Percentiles rank a stretch among this genome's conserved stretches.
Evolutionary conservation across 129 eudicot genomes (phyloP).

Genomic region (Oenanthe sinensis): DNA sequence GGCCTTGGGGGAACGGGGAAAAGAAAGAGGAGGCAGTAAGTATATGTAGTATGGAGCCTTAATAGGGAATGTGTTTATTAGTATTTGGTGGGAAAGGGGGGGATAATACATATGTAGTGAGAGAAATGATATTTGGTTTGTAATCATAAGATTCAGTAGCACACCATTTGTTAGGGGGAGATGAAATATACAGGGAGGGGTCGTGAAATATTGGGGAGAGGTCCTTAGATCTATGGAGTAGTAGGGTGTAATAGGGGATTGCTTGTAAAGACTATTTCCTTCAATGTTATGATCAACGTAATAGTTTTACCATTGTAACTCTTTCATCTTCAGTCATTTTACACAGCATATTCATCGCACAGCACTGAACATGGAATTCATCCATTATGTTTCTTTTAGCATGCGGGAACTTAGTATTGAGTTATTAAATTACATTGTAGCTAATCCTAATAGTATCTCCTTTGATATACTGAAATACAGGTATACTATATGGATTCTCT

Average conservation of each 20-base stretch:
- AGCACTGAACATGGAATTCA: not conserved
- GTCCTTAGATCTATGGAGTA: not conserved
- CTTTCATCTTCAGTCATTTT: not conserved
- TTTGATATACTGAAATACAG: slow-evolving; percentile 30
- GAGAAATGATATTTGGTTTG: not conserved
- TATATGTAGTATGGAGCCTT: not conserved
- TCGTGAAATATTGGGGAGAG: not conserved
- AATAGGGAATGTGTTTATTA: not conserved
- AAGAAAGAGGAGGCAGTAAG: not conserved
- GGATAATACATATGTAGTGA: not conserved
- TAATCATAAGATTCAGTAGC: not conserved
- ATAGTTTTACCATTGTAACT: not conserved
- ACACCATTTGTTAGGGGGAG: too few relatives aligned
- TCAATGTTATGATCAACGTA: not conserved
- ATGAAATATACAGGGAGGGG: not conserved
- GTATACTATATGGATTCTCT: slow-evolving; percentile 77
- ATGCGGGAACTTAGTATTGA: not conserved
- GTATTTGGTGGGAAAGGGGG: not conserved
- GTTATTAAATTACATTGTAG: not conserved
- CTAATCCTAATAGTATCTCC: slow-evolving; percentile 9
- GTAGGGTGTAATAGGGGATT: not conserved
- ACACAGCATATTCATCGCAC: not conserved
- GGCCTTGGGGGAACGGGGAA: not conserved
- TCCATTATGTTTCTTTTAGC: not conserved
- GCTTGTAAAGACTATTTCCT: not conserved